Conservation (phyloP, 768 basidiomycete genomes). For the Glaciozyma martinii region DNA sequence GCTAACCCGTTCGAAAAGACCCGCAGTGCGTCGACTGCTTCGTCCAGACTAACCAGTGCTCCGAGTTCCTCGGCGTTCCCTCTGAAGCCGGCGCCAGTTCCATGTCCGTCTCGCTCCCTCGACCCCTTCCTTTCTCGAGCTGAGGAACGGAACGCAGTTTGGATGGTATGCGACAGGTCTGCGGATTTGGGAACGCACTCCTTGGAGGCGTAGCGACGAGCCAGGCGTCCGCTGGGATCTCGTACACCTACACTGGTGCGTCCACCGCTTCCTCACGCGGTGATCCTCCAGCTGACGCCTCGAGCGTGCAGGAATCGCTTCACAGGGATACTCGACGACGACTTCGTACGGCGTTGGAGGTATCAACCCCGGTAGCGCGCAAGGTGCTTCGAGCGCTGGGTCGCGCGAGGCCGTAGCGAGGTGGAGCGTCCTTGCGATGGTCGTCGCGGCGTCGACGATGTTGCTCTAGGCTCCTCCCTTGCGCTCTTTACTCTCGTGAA, state of each 20-base stretch:
- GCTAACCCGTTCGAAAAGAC: neutral
- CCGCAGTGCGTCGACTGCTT: slow-evolving; percentile 27
- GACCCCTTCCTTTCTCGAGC: neutral
- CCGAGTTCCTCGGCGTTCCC: slow-evolving; percentile 20
- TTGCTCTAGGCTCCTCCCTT: too few relatives aligned
- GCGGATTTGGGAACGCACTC: slow-evolving; percentile 14
- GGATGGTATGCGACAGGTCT: slow-evolving; percentile 18
- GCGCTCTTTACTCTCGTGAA: too few relatives aligned
- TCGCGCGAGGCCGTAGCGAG: neutral
- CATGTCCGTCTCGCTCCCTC: slow-evolving; percentile 1
- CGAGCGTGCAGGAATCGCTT: neutral
- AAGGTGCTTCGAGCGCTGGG: neutral
- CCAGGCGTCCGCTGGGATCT: neutral
- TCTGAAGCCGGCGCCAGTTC: slow-evolving; percentile 7
- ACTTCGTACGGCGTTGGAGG: slow-evolving; percentile 19
- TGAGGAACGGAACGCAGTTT: slow-evolving; percentile 2
- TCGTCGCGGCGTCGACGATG: too few relatives aligned
- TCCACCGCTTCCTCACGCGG: neutral
- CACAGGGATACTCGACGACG: slow-evolving; percentile 18
- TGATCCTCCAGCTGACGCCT: neutral
- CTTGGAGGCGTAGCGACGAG: slow-evolving; percentile 15
- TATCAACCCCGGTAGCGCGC: slow-evolving; percentile 12
- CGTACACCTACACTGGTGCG: slow-evolving; percentile 22
- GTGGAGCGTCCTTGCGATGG: too few relatives aligned
- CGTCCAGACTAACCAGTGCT: slow-evolving; percentile 28